Conservation (phyloP, 129 eudicot genomes). For the Logfia minima region DNA sequence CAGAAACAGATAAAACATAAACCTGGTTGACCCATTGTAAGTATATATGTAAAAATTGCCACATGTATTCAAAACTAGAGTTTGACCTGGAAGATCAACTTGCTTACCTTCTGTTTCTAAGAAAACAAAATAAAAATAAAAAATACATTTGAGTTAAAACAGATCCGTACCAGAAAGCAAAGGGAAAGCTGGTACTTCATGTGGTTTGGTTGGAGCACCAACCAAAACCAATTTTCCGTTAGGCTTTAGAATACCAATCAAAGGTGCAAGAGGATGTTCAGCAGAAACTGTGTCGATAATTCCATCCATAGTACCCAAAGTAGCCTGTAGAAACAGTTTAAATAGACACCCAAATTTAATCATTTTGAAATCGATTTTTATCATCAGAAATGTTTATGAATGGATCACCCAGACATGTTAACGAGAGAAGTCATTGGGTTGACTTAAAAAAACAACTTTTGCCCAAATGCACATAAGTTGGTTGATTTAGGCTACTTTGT, state of each 20-base stretch:
- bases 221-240: conserved; percentile 39
- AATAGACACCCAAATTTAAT: background rate
- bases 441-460: background rate
- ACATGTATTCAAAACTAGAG: background rate
- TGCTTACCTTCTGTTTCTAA: background rate
- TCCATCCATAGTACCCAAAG: conserved; percentile 40
- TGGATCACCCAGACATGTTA: background rate
- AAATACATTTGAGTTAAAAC: background rate
- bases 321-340: conserved; percentile 25
- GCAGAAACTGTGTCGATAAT: conserved; percentile 43
- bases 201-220: conserved; percentile 39
- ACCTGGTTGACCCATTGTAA: background rate
- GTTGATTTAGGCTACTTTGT: background rate
- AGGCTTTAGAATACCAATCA: conserved; percentile 35
- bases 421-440: background rate
- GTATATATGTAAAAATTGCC: background rate
- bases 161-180: conserved; percentile 33
- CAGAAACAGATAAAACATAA: background rate
- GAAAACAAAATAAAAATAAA: no score
- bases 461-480: background rate
- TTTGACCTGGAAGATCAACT: background rate
- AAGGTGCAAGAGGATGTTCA: conserved; percentile 35
- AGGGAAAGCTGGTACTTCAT: conserved; percentile 41
- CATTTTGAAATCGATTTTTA: background rate
- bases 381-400: background rate